These are phyloP conservation scores for Metschnikowia drakensbergensis DNA, from an alignment of 805 yeast genomes.

Conservation along the genomic window DNA sequence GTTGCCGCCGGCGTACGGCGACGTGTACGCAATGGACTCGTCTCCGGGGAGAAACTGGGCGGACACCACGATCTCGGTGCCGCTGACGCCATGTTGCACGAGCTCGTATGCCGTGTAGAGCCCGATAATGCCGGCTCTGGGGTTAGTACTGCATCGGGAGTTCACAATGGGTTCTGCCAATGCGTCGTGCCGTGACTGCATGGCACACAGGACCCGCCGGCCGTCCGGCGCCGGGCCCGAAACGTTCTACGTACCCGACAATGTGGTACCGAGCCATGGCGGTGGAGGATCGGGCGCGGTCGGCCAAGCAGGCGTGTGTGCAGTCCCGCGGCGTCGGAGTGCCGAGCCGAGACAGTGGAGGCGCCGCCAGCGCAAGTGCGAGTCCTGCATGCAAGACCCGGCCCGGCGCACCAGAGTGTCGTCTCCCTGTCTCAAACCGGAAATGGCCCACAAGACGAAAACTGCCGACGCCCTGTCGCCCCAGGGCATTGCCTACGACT, in stretches of 20 bases:
- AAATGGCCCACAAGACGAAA: background rate
- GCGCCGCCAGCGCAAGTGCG: background rate
- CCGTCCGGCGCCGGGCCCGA: too few species aligned
- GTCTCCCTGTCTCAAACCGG: background rate
- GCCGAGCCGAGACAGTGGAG: too few species aligned
- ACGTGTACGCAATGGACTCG: constrained; percentile 65
- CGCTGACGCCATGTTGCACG: constrained; percentile 37
- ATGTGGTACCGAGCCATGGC: constrained; percentile 10
- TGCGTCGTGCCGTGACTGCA: too few species aligned
- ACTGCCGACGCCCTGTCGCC: constrained; percentile 19
- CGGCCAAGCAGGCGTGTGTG: background rate
- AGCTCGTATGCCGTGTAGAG: constrained; percentile 82
- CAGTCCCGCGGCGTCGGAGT: background rate
- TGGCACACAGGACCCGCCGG: too few species aligned
- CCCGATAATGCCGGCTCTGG: constrained; percentile 40
- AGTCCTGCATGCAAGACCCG: background rate
- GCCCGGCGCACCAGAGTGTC: background rate
- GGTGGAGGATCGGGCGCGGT: background rate
- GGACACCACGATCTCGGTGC: constrained; percentile 48
- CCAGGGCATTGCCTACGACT: constrained; percentile 52
- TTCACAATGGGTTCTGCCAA: too few species aligned
- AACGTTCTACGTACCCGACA: constrained; percentile 9
- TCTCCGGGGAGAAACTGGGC: constrained; percentile 79
- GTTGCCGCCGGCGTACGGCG: constrained; percentile 67
- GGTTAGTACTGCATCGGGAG: constrained; percentile 5